Evolutionary conservation across 495 filamentous ascomycete species (phyloP).

Genomic region (Hamigera avellanea): DNA sequence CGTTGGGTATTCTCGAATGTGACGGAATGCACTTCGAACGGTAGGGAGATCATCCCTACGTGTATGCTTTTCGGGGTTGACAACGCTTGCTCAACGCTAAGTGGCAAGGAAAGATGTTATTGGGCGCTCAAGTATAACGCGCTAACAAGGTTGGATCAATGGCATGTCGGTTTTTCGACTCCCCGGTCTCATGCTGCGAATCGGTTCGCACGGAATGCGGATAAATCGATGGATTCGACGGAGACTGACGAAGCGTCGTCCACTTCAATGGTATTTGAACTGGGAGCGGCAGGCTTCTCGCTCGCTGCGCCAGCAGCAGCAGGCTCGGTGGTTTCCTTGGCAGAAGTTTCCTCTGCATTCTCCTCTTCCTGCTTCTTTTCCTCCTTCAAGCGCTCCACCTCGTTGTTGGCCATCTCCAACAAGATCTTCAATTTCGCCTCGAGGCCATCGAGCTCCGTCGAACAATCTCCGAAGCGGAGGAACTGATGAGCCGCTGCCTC

Average conservation of each 20-base stretch:
- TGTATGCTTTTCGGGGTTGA: too few species aligned
- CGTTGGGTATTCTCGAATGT: too few species aligned
- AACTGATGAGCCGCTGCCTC: constrained; percentile 82
- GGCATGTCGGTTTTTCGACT: too few species aligned
- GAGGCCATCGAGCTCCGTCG: constrained; percentile 57
- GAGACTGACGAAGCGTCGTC: constrained; percentile 27
- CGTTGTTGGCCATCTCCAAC: constrained; percentile 24
- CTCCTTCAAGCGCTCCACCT: constrained; percentile 26
- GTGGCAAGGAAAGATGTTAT: too few species aligned
- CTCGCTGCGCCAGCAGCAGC: not conserved
- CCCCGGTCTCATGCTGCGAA: too few species aligned
- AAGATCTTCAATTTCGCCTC: constrained; percentile 40
- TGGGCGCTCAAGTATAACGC: too few species aligned
- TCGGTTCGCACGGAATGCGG: constrained; percentile 23
- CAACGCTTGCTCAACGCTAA: too few species aligned
- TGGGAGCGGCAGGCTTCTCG: not conserved
- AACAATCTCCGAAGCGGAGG: constrained; percentile 71
- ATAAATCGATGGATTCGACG: constrained; percentile 29
- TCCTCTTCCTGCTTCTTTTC: constrained; percentile 22
- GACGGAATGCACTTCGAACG: too few species aligned
- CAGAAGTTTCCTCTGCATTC: constrained; percentile 5
- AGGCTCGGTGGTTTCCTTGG: constrained; percentile 6
- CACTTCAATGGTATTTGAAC: constrained; percentile 26
- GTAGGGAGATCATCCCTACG: too few species aligned
- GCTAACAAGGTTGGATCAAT: too few species aligned